Percentiles rank a stretch among this genome's conserved stretches.
phyloP scores from a whole-genome alignment of 495 filamentous ascomycete species.

The Lophium mytilinum region DNA sequence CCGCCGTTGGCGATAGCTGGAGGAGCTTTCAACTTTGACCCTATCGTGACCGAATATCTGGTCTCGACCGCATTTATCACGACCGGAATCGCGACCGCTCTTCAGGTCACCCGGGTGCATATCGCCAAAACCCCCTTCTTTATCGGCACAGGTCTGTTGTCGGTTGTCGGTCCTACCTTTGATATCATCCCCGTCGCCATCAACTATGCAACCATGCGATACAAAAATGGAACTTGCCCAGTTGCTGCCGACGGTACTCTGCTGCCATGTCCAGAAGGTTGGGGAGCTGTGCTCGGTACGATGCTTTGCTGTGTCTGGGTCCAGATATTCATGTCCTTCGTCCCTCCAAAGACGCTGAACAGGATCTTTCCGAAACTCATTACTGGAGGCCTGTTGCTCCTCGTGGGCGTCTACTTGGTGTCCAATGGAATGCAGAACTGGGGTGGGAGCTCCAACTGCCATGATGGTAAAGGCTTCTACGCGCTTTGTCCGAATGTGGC shows the following conservation, averaged over 20 bases:
- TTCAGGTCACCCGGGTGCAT: constrained; percentile 35
- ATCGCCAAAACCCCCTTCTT: constrained; percentile 35
- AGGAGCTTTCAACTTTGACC: constrained; percentile 32
- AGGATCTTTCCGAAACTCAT: constrained; percentile 37
- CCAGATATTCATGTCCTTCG: constrained; percentile 33
- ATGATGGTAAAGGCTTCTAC: constrained; percentile 29
- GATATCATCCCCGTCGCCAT: constrained; percentile 35
- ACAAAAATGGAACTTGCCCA: constrained; percentile 29
- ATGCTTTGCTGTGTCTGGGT: constrained; percentile 37
- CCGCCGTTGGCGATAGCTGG: constrained; percentile 36
- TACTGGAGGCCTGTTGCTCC: constrained; percentile 33
- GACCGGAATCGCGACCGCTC: constrained; percentile 33
- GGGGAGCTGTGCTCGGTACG: constrained; percentile 33
- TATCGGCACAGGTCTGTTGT: constrained; percentile 35
- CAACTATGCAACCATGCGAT: constrained; percentile 33
- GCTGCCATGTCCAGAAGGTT: constrained; percentile 34
- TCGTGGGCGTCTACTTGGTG: constrained; percentile 34
- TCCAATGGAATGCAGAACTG: constrained; percentile 35
- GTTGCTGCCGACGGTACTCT: constrained; percentile 24
- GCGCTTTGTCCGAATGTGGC: constrained; percentile 28
- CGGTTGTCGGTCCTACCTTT: constrained; percentile 37
- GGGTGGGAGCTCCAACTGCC: constrained; percentile 34
- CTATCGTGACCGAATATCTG: constrained; percentile 31
- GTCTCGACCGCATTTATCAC: constrained; percentile 36
- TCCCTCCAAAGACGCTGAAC: constrained; percentile 33